A percentile compares a stretch with the other conserved stretches of the same genome.
Conservation (phyloP, 2,329 filamentous ascomycete genomes). For the Penicillium sp. region DNA sequence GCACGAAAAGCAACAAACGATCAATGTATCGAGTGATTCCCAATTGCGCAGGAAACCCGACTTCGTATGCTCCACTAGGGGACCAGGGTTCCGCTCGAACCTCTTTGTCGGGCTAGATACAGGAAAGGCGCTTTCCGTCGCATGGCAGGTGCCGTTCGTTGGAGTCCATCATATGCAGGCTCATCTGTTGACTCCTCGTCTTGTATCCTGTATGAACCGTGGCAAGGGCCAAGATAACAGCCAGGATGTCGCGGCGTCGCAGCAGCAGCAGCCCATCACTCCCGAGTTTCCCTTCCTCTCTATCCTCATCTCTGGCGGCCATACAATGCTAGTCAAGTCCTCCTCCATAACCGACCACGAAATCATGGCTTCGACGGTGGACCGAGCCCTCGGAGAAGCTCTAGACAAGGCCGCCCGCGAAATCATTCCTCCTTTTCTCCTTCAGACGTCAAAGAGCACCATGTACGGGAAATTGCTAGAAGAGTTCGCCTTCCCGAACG, state of each 20-base stretch:
- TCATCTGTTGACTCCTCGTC: conserved; percentile 76
- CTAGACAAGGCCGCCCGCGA: conserved; percentile 77
- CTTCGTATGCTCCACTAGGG: conserved; percentile 79
- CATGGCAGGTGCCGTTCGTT: conserved; percentile 72
- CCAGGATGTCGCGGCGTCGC: too few relatives aligned
- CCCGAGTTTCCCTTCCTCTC: conserved; percentile 77
- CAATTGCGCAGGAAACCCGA: too few relatives aligned
- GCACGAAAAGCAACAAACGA: too few relatives aligned
- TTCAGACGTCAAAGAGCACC: conserved; percentile 51
- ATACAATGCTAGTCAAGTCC: conserved; percentile 68
- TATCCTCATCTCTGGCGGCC: conserved; percentile 81
- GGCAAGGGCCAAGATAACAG: too few relatives aligned
- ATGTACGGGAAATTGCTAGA: conserved; percentile 82
- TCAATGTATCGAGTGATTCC: too few relatives aligned
- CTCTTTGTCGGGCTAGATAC: conserved; percentile 69
- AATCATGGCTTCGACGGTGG: conserved; percentile 63
- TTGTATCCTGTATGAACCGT: conserved; percentile 52
- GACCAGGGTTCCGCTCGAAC: conserved; percentile 77
- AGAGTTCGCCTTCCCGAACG: conserved; percentile 60
- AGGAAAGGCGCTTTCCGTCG: conserved; percentile 77
- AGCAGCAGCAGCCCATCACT: conserved; percentile 12
- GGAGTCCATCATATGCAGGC: conserved; percentile 97
- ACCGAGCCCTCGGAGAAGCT: conserved; percentile 80
- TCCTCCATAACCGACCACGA: conserved; percentile 63
- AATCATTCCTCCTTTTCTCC: conserved; percentile 56